These are phyloP conservation scores for Polymyxa betae DNA, from an alignment of 208 protist species.

Conservation along the genomic window DNA sequence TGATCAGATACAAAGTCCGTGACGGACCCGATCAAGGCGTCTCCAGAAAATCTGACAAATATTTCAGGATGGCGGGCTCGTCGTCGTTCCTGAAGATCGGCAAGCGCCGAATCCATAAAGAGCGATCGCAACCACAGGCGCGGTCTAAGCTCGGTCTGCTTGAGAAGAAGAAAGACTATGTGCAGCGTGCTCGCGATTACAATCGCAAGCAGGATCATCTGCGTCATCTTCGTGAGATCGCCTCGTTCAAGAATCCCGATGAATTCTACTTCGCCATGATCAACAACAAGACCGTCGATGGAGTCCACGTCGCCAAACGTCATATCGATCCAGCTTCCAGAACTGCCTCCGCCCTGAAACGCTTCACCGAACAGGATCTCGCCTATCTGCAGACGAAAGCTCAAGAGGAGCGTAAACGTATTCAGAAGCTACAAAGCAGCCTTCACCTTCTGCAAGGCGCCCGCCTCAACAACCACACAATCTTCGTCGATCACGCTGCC, in stretches of 20 bases:
- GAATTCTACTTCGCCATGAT: slow-evolving; percentile 90
- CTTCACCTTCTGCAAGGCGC: not conserved
- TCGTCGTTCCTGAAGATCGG: slow-evolving; percentile 30
- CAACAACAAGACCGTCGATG: not conserved
- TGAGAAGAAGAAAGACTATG: slow-evolving; percentile 89
- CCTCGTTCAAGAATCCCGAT: slow-evolving; percentile 86
- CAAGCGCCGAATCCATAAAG: slow-evolving; percentile 62
- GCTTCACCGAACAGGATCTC: slow-evolving; percentile 11
- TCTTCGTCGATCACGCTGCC: not conserved
- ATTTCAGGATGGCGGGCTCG: no score
- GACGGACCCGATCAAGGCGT: no score
- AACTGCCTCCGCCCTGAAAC: not conserved
- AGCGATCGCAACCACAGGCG: slow-evolving; percentile 81
- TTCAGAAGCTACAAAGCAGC: slow-evolving; percentile 38
- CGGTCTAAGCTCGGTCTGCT: slow-evolving; percentile 83
- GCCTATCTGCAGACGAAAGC: slow-evolving; percentile 10
- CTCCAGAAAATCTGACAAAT: no score
- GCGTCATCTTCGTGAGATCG: slow-evolving; percentile 78
- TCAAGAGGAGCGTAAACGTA: slow-evolving; percentile 40
- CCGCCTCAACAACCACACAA: not conserved
- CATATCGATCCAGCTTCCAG: not conserved
- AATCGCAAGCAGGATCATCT: slow-evolving; percentile 79
- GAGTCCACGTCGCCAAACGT: slow-evolving; percentile 5
- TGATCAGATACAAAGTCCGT: no score
- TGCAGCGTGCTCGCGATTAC: slow-evolving; percentile 79